Base-by-base conservation (phyloP, 1,284 basidiomycete species). In the Mycena citricolor region DNA sequence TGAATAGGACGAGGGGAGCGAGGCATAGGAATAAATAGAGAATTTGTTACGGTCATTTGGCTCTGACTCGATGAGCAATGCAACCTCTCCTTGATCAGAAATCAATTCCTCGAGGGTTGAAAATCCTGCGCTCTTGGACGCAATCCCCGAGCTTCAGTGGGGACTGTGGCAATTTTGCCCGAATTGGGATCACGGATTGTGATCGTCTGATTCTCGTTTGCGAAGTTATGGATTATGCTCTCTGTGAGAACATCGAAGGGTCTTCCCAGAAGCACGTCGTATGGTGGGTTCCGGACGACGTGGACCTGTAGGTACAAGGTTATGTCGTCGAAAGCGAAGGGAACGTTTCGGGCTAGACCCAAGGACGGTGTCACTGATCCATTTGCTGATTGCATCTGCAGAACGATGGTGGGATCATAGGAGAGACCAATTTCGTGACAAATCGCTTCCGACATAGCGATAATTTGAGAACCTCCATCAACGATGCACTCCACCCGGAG, bases 211-310 rank as follows among this genome's bases (percentile, higher is more conserved):
- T 47, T 25, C 0, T 57, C 58, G 32, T 62, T 50, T 1, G 22
- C 7, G 16, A 38, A 44, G 30, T 58, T 62, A 11, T 54, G 34
- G 0, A 64, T 32, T 12, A 49, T 26, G 16, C 55, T 58, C 7
- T 57, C 29, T 4, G 61, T 62, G 8, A 69, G 32, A 0, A 61
- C 51, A 47, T 67, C 61, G 47, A 68, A 68, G 0, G 65, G 65
- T 8, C 62, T 39, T 0, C 67, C 65, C 2, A 68, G 40, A 0
- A 69, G 48, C 1, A 67, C 58, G 16, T 58, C 50, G 45, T 69
- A 68, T 0, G 67, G 58, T 0, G 63, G 52, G 1, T 47, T 43
- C 4, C 50, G 37, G 5, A 69, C 45, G 2, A 64, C 44, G 38
- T 49, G 42, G 8, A 33, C 29, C 24, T 49, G 47, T 13, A 49